Percentiles rank a stretch among this genome's conserved stretches.
Conservation (phyloP, 495 filamentous ascomycete genomes). For the Xylaria flabelliformis region DNA sequence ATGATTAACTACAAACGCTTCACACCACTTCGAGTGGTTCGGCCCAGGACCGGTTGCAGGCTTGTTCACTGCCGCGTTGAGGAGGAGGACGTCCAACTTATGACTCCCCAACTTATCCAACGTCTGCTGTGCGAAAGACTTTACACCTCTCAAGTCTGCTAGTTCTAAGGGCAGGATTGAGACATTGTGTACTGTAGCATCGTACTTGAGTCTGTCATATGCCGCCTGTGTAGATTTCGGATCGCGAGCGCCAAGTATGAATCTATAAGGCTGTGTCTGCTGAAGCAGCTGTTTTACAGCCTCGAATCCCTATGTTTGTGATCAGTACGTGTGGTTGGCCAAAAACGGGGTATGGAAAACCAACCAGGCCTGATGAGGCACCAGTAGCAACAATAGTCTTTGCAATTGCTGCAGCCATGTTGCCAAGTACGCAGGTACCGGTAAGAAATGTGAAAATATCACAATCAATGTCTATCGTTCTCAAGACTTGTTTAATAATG, state of each 20-base stretch:
- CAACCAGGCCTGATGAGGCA: background rate
- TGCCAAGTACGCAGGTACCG: background rate
- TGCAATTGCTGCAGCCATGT: background rate
- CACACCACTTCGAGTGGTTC: background rate
- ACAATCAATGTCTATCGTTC: background rate
- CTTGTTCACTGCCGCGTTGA: background rate
- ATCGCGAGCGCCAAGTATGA: slow-evolving; percentile 2
- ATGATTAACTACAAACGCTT: slow-evolving; percentile 4
- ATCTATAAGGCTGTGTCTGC: background rate
- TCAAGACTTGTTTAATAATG: background rate
- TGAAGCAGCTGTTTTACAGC: background rate
- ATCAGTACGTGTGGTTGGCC: background rate
- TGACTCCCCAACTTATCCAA: background rate
- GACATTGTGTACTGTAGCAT: background rate
- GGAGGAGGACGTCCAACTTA: background rate
- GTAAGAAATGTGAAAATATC: background rate
- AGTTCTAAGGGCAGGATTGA: background rate
- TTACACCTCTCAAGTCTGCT: background rate
- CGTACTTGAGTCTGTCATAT: background rate
- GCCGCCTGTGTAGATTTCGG: background rate
- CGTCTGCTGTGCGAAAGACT: slow-evolving; percentile 7
- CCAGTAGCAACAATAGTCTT: background rate
- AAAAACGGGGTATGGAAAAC: background rate
- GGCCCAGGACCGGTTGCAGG: background rate
- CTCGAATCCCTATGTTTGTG: background rate